Evolutionary conservation across 1,139 yeast genomes (phyloP), one percentile per base, ranked within the genome.

Genomic region (Suhomyces bribrorum): DNA sequence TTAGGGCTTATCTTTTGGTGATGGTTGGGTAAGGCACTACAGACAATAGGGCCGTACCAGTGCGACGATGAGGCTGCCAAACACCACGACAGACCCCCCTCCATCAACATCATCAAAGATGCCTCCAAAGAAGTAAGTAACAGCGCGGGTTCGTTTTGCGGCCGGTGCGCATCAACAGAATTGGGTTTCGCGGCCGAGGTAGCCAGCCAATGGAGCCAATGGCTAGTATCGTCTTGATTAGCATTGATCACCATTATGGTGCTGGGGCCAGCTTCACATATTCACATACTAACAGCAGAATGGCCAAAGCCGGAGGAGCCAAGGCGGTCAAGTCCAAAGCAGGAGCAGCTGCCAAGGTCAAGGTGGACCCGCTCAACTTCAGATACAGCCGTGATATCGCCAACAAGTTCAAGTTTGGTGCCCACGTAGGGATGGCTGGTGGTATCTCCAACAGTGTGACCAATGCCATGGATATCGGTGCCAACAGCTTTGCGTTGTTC

Each of bases 401-500:
- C 3, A 51, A 54, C 41, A 50, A 53, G 14, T 67, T 46, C 57
- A 83, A 81, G 53, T 85, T 86, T 52, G 96, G 96, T 2, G 95
- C 95, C 2, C 96, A 86, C 61, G 88, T 86, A 23, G 79, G 81
- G 2, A 77, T 77, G 54, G 68, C 83, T 3, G 92, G 92, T 2
- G 87, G 87, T 1, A 75, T 88, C 4, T 83, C 87, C 37, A 86
- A 86, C 33, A 74, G 95, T 3, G 83, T 89, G 1, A 63, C 75
- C 20, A 86, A 86, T 57, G 92, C 95, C 5, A 74, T 77, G 66
- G 75, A 79, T 41, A 75, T 86, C 26, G 95, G 95, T 35, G 84
- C 83, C 46, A 87, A 87, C 55, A 77, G 95, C 34, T 89, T 92
- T 73, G 97, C 97, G 0, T 66, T 92, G 51, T 92, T 92, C 57